Base-by-base conservation (phyloP, 106 monocot genomes). In the Triglochin maritima region DNA sequence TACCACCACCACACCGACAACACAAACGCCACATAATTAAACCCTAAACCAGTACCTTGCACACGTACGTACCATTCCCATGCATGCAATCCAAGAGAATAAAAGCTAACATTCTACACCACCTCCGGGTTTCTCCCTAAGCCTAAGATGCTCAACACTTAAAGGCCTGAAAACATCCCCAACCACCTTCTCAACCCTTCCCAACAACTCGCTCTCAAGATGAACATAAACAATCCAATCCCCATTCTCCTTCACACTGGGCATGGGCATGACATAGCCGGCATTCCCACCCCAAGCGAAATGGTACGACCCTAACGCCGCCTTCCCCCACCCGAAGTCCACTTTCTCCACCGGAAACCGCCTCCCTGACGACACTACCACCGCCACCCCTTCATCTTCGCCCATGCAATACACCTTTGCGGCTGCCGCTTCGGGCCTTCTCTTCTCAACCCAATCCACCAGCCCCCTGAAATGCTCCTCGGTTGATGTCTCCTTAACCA, bases 191-290 rank as follows among this genome's bases (percentile, higher is more conserved):
- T 86, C 81, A 11, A 93, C 5, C 15, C 48, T 81, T 2, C 64
- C 13, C 49, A 84, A 69, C 17, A 84, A 8, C 46, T 46, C 63
- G 49, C 42, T 66, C 8, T 46, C 4, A 2, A 82, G 60, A 62
- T 86, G 81, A 17, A 65, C 65, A 48, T 89, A 89, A 4, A 93
- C 80, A 12, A 93, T 69, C 93, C 93, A 93, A 44, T 84, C 86
- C 8, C 86, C 86, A 9, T 69, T 64, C 9, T 73, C 82, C 7
- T 13, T 67, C 6, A 62, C 44, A 55, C 83, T 81, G 3, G 84
- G 86, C 79, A 93, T 89, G 17, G 93, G 93, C 93, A 93, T 93
- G 63, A 93, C 77, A 47, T 89, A 89, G 45, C 84, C 86, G 4
- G 86, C 73, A 29, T 57, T 59, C 7, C 80, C 77, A 1, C 73